phyloP scores from a whole-genome alignment of 495 filamentous ascomycete species.

The Trichoderma virens region DNA sequence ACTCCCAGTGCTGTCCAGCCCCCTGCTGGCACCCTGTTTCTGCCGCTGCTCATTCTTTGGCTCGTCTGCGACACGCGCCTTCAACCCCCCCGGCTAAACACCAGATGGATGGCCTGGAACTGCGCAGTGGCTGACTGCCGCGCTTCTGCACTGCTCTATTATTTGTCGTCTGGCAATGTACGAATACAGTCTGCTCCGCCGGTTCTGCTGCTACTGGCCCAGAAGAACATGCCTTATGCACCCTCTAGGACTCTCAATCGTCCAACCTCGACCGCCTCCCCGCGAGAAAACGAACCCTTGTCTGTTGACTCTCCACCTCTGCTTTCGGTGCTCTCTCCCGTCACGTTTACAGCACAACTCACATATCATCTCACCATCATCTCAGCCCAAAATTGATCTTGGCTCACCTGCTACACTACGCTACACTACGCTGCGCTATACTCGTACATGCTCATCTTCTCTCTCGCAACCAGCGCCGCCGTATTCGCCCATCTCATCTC shows the following conservation, averaged over 20 bases:
- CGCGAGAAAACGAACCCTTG: no score
- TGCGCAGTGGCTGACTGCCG: not conserved
- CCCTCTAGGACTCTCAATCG: no score
- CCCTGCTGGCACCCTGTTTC: constrained; percentile 3
- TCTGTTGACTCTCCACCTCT: no score
- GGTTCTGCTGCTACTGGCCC: no score
- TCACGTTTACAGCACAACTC: not conserved
- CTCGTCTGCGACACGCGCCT: constrained; percentile 6
- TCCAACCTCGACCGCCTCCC: no score
- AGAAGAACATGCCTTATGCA: no score
- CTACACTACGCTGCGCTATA: no score
- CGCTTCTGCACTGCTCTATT: no score
- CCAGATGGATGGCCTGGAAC: not conserved
- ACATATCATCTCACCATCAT: not conserved
- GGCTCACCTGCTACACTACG: not conserved
- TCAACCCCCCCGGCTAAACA: not conserved
- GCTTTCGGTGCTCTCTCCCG: not conserved
- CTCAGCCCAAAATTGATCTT: not conserved
- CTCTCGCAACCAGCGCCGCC: not conserved
- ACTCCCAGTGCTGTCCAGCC: not conserved
- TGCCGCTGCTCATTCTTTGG: constrained; percentile 5
- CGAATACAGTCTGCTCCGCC: no score
- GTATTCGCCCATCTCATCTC: no score
- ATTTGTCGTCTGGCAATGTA: no score
- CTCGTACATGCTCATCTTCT: not conserved